phyloP scores from a whole-genome alignment of 192 early-diverging fungal genomes.

The Chytriomyces confervae region DNA sequence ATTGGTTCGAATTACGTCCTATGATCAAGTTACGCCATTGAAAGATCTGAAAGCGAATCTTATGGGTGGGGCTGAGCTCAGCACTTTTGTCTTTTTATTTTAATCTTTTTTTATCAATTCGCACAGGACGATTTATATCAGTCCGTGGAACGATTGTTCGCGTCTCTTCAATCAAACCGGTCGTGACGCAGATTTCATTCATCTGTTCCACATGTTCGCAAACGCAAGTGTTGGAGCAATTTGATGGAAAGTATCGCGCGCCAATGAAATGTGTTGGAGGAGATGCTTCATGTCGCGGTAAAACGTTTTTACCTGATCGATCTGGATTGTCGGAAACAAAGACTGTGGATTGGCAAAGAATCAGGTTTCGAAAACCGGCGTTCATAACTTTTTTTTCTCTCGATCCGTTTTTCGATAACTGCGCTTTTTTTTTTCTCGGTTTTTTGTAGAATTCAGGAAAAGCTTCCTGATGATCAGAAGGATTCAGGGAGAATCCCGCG shows the following conservation, averaged over 20 bases:
- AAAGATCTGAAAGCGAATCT: slow-evolving; percentile 77
- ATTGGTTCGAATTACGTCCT: slow-evolving; percentile 52
- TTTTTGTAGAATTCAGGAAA: slow-evolving; percentile 73
- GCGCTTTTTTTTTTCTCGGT: background rate
- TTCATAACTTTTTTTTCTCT: background rate
- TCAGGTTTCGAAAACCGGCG: slow-evolving; percentile 45
- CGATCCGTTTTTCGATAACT: background rate
- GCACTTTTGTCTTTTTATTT: background rate
- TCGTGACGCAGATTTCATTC: slow-evolving; percentile 69
- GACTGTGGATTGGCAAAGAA: slow-evolving; percentile 79
- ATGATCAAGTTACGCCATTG: slow-evolving; percentile 62
- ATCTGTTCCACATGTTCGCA: slow-evolving; percentile 63
- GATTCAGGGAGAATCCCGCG: slow-evolving; percentile 76
- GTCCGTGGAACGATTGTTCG: slow-evolving; percentile 83
- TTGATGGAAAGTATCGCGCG: slow-evolving; percentile 67
- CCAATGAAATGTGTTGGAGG: slow-evolving; percentile 65
- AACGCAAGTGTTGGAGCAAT: slow-evolving; percentile 61
- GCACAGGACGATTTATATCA: slow-evolving; percentile 64
- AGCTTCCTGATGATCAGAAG: slow-evolving; percentile 71
- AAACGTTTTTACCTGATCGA: slow-evolving; percentile 66
- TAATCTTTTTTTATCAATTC: slow-evolving; percentile 18
- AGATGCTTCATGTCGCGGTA: slow-evolving; percentile 66
- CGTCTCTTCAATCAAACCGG: slow-evolving; percentile 73
- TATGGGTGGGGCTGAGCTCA: slow-evolving; percentile 53
- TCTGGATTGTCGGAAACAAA: slow-evolving; percentile 55